These are phyloP conservation scores for Cystofilobasidium capitatum DNA, from an alignment of 768 basidiomycete species.

Conservation along the genomic window DNA sequence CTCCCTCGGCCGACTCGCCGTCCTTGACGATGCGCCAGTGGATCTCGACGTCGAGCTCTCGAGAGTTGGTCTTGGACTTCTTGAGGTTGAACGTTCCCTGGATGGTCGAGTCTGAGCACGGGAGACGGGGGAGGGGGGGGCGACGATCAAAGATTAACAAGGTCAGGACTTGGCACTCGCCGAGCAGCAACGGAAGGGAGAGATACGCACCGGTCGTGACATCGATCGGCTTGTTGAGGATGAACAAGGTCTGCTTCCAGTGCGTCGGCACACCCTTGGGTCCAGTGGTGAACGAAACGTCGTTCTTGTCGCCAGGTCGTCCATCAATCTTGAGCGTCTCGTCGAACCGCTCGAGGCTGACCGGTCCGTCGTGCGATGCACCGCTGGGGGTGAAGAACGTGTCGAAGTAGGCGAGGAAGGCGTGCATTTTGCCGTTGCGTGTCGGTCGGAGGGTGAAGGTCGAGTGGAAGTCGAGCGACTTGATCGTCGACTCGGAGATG, in stretches of 20 bases:
- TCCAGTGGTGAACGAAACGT: slow-evolving; percentile 64
- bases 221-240: slow-evolving; percentile 67
- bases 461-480: slow-evolving; percentile 69
- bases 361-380: slow-evolving; percentile 47
- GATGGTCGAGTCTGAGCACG: slow-evolving; percentile 55
- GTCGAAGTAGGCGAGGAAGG: slow-evolving; percentile 89
- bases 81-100: slow-evolving; percentile 70
- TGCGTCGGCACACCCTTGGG: slow-evolving; percentile 80
- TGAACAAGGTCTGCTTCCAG: slow-evolving; percentile 91
- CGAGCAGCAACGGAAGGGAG: neutral
- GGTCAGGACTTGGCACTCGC: neutral
- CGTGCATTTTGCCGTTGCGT: slow-evolving; percentile 54
- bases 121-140: neutral
- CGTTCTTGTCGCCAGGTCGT: slow-evolving; percentile 35
- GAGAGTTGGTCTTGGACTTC: slow-evolving; percentile 67
- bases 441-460: slow-evolving; percentile 61
- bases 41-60: slow-evolving; percentile 86
- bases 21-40: slow-evolving; percentile 49
- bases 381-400: slow-evolving; percentile 70
- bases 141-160: neutral
- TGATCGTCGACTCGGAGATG: slow-evolving; percentile 53
- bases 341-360: slow-evolving; percentile 42
- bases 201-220: slow-evolving; percentile 59
- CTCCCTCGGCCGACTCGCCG: slow-evolving; percentile 36
- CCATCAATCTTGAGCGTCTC: slow-evolving; percentile 30